These are phyloP conservation scores for Cercophora sp. DNA, from an alignment of 495 filamentous ascomycete genomes.

Conservation along the genomic window DNA sequence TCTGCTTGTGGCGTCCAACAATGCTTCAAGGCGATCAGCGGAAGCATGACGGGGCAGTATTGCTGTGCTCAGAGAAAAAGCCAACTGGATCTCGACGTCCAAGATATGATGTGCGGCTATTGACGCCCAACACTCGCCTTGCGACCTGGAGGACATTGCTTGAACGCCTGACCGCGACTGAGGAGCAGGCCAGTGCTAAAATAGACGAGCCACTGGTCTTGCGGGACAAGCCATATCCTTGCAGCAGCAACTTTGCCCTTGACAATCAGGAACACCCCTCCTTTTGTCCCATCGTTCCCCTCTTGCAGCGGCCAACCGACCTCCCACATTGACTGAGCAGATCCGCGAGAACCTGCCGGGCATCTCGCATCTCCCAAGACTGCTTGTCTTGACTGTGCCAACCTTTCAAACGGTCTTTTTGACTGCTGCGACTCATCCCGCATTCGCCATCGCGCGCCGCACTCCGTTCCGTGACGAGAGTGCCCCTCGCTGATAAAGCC, in stretches of 20 bases:
- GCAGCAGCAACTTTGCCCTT: slow-evolving; percentile 12
- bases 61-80: too few species aligned
- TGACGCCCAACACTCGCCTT: slow-evolving; percentile 11
- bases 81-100: too few species aligned
- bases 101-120: neutral
- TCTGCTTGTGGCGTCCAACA: neutral
- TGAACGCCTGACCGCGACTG: neutral
- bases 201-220: slow-evolving; percentile 1
- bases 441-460: neutral
- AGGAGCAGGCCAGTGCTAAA: slow-evolving; percentile 6
- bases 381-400: neutral
- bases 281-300: slow-evolving; percentile 15
- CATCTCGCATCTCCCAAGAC: slow-evolving; percentile 14
- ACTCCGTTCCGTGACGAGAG: too few species aligned
- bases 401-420: too few species aligned
- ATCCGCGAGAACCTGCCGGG: slow-evolving; percentile 10
- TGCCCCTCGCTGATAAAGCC: too few species aligned
- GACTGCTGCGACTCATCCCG: too few species aligned
- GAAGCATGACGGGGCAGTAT: too few species aligned
- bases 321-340: slow-evolving; percentile 26
- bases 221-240: neutral
- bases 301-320: slow-evolving; percentile 10
- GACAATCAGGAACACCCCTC: slow-evolving; percentile 24
- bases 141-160: neutral
- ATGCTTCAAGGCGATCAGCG: neutral